Percentiles rank a stretch among this genome's conserved stretches.
Conservation (phyloP, 306 rosid species). For the Phaseolus lunatus region DNA sequence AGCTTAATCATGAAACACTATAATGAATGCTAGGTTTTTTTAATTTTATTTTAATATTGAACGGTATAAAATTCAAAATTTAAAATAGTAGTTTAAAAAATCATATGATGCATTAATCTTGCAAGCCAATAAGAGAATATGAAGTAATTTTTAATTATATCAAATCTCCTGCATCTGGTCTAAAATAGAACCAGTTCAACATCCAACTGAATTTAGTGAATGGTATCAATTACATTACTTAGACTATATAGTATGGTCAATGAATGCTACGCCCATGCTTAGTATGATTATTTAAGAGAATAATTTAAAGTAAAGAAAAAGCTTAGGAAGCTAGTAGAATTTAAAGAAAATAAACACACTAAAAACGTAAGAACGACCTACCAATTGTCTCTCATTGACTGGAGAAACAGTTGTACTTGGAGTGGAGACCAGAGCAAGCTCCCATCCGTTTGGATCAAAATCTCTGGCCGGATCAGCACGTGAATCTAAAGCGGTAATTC, state of each 20-base stretch:
- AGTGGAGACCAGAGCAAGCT: conserved; percentile 78
- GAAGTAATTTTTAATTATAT: background rate
- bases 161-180: background rate
- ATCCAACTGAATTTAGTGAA: background rate
- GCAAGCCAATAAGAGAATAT: background rate
- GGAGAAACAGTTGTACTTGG: conserved; percentile 72
- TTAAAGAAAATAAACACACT: background rate
- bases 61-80: background rate
- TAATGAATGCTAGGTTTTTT: background rate
- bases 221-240: background rate
- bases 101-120: conserved; percentile 13
- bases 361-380: conserved; percentile 46
- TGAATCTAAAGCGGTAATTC: conserved; percentile 60
- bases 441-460: conserved; percentile 92
- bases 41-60: background rate
- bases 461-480: conserved; percentile 55
- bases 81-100: conserved; percentile 8
- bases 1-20: conserved; percentile 7
- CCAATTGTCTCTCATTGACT: conserved; percentile 79
- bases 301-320: too few relatives aligned
- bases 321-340: background rate
- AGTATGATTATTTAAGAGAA: conserved; percentile 4
- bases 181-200: background rate
- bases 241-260: background rate
- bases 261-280: background rate